Evolutionary conservation across 305 asterid genomes (phyloP).

Genomic region (Solanum hybrid): DNA sequence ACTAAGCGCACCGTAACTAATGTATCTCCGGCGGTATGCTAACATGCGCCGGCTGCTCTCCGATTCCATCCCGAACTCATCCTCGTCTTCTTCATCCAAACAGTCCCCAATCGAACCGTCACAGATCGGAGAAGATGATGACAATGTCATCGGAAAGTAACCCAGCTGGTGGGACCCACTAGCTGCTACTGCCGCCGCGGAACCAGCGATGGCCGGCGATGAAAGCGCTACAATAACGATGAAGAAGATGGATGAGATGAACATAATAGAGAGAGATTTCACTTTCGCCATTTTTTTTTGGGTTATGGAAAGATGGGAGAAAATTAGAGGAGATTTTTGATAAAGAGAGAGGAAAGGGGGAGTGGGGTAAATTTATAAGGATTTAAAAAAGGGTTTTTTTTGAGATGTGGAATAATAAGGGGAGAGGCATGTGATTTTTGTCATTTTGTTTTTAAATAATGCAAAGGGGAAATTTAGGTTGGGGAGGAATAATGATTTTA

Average conservation of each 20-base stretch:
- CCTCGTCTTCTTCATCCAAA: conserved; percentile 19
- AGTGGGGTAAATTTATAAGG: not conserved
- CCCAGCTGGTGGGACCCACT: conserved; percentile 26
- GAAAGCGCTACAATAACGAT: not conserved
- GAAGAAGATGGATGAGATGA: conserved; percentile 21
- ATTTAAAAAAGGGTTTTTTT: not conserved
- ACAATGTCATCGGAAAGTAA: conserved; percentile 23
- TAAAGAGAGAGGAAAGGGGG: not conserved
- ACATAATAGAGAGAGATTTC: not conserved
- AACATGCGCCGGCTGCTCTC: conserved; percentile 56
- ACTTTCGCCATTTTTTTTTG: conserved; percentile 4
- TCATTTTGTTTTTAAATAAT: not conserved
- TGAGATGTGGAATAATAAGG: not conserved
- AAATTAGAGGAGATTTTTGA: not conserved
- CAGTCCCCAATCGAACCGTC: conserved; percentile 59
- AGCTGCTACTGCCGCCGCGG: conserved; percentile 9
- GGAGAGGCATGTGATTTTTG: not conserved
- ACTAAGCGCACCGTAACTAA: conserved; percentile 74
- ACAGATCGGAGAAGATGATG: conserved; percentile 39
- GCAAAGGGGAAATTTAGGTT: not conserved
- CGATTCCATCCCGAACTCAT: conserved; percentile 51
- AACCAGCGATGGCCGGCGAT: not conserved
- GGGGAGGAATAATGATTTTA: not conserved
- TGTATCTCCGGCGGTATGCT: conserved; percentile 41
- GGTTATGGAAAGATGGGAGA: not conserved